These are phyloP conservation scores for Mycena polygramma DNA, from an alignment of 768 basidiomycete species.

Conservation along the genomic window DNA sequence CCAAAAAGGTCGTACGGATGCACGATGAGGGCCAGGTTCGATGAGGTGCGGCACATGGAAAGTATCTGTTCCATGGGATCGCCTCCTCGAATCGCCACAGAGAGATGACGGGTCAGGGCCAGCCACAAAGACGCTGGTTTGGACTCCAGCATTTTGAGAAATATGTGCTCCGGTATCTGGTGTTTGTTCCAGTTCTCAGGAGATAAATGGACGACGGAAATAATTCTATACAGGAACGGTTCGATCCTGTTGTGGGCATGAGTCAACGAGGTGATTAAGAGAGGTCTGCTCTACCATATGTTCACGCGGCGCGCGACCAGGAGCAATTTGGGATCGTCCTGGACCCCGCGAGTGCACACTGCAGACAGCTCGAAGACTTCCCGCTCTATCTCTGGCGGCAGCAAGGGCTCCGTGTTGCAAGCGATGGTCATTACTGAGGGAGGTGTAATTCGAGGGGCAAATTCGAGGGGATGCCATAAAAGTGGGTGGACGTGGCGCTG, in stretches of 20 bases:
- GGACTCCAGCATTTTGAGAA: not conserved
- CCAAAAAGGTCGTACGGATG: no score
- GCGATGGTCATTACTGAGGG: no score
- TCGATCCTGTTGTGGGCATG: constrained; percentile 3
- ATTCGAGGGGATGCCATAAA: no score
- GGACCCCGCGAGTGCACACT: not conserved
- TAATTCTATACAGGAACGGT: constrained; percentile 4
- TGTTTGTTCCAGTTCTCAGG: not conserved
- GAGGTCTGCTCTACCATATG: not conserved
- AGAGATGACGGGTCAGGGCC: constrained; percentile 3
- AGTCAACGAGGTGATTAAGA: not conserved
- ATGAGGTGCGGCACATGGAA: not conserved
- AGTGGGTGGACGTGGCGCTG: no score
- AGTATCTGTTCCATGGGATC: not conserved
- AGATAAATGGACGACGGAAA: not conserved
- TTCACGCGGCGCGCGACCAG: constrained; percentile 13
- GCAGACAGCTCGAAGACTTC: constrained; percentile 10
- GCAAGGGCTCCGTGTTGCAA: not conserved
- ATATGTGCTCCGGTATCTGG: not conserved
- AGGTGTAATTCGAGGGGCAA: no score
- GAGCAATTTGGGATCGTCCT: constrained; percentile 4
- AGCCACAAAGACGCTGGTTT: constrained; percentile 2
- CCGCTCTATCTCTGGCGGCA: constrained; percentile 1
- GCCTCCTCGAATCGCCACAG: not conserved
- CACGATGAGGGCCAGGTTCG: not conserved